Evolutionary conservation across 208 protist species (phyloP), one percentile per base, ranked within the genome.

Genomic region (Lotmaria passim): DNA sequence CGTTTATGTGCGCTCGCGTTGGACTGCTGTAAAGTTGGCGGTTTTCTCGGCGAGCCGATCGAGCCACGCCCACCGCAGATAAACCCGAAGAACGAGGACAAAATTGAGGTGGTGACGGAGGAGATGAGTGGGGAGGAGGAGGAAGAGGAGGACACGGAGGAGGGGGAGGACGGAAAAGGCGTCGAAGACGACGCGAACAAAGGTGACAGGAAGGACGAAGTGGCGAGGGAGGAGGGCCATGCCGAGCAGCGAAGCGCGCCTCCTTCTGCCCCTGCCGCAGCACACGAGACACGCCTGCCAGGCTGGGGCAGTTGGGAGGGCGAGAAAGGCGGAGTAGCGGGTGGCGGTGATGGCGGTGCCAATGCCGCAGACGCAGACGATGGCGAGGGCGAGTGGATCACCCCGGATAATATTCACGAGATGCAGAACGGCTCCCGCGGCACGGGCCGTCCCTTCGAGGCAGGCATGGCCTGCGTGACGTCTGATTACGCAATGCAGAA

Each of bases 401-500:
- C 95, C 0, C 91, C 92, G 15, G 90, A 90, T 53, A 98, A 98
- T 72, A 91, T 97, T 50, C 75, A 90, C 55, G 47, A 70, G 7
- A 48, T 81, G 46, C 64, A 74, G 7, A 69, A 39, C 38, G 70
- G 65, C 17, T 26, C 50, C 6, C 58, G 50, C 24, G 52, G 64
- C 15, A 70, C 63, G 14, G 79, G 61, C 7, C 82, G 86, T 56
- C 36, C 55, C 5, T 94, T 96, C 58, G 73, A 71, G 17, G 87
- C 83, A 17, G 88, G 91, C 43, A 89, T 98, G 66, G 93, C 87
- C 12, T 98, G 94, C 56, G 88, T 97, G 15, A 98, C 96, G 36
- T 97, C 94, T n/a, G 96, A 98, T 76, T 98, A 93, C 73, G 90
- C 96, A 24, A 97, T 98, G 92, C 94, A 98, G 76, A 98, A 98